Conservation (phyloP, 345 rosid species). For the Odontarrhena argentea region DNA sequence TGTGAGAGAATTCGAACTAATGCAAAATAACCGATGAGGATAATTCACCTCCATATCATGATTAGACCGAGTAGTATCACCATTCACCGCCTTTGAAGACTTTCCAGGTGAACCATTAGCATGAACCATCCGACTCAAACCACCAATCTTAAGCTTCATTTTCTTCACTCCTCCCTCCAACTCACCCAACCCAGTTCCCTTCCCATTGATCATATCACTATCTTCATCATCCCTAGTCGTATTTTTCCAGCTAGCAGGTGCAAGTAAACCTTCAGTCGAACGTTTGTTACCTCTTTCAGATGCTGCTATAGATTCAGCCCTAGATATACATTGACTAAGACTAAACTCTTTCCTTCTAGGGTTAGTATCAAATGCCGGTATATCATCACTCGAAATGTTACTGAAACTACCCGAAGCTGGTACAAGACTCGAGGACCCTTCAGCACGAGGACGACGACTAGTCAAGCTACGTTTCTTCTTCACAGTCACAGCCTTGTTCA, state of each 20-base stretch:
- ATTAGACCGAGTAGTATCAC: slow-evolving; percentile 40
- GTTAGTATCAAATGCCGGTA: slow-evolving; percentile 49
- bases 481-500: slow-evolving; percentile 53
- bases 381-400: slow-evolving; percentile 76
- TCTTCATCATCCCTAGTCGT: slow-evolving; percentile 42
- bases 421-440: slow-evolving; percentile 37
- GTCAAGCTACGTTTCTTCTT: slow-evolving; percentile 75
- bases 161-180: slow-evolving; percentile 60
- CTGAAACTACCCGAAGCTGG: slow-evolving; percentile 49
- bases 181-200: slow-evolving; percentile 46
- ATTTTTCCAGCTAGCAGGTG: slow-evolving; percentile 71
- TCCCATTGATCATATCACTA: slow-evolving; percentile 42
- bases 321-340: slow-evolving; percentile 64
- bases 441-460: slow-evolving; percentile 69
- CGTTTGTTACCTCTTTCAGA: slow-evolving; percentile 46
- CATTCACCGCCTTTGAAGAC: slow-evolving; percentile 44
- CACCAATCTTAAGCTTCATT: slow-evolving; percentile 65
- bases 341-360: slow-evolving; percentile 66
- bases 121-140: slow-evolving; percentile 56
- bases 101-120: slow-evolving; percentile 56
- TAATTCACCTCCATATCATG: slow-evolving; percentile 55
- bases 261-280: slow-evolving; percentile 76
- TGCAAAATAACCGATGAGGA: too few relatives aligned
- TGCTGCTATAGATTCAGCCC: slow-evolving; percentile 46
- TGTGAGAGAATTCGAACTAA: too few relatives aligned